Base-by-base conservation (phyloP, 148 eudicot species). In the Vaccinium myrtillus region DNA sequence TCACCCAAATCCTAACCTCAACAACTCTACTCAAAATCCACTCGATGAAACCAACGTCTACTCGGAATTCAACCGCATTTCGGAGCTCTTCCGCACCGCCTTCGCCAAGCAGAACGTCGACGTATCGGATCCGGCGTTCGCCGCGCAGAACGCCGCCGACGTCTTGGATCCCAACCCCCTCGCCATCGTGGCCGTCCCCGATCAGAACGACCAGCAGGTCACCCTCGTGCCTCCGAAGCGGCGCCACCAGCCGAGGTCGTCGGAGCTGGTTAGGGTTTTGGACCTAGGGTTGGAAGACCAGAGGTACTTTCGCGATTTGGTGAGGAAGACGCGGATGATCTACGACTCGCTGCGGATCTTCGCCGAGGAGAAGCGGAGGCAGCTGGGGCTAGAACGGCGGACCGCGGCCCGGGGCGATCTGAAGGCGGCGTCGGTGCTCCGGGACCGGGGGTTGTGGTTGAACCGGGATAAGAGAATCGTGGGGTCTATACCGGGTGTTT, bases 391-490 rank as follows among this genome's bases (percentile, higher is more conserved):
- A 1, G 87, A 89, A 13, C 87, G 86, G 84, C 75, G 91, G 51
- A 69, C 74, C 7, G 39, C 74, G 18, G 86, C 87, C 3, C 82
- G 99, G 7, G 97, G 92, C n/a, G 99, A 97, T 86, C 79, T 95
- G 46, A 86, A 83, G 77, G 95, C 98, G 0, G 88, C 98, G 8
- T 19, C 89, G 43, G 23, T 91, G 80, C 87, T 97, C 94, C 92
- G 88, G 69, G 92, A 90, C 1, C 78, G 92, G 23, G 98, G 92
- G 48, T 30, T 94, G 69, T 97, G 99, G 98, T 30, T 97, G 79
- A 93, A 95, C 65, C 87, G 89, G 8, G 99, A 97, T 86, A 97
- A 95, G 80, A 79, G 98, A 56, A 85, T 94, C 7, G 99, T 97
- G 39, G 99, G 99, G 0, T 81, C 94, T 2, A 94, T 97, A 27